Conservation (phyloP, 257 asterid genomes). For the Gynochthodes officinalis region DNA sequence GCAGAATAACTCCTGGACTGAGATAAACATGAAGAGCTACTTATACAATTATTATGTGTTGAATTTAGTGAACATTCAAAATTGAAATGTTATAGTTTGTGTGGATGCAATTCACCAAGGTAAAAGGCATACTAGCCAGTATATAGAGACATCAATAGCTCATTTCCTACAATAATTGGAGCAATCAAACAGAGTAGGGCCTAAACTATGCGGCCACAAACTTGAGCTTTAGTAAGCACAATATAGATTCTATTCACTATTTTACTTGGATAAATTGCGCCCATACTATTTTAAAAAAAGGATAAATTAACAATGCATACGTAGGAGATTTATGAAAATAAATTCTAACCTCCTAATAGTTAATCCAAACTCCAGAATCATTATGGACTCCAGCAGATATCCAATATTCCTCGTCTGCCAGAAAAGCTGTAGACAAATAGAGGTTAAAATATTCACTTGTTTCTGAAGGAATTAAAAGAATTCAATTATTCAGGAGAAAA, state of each 20-base stretch:
- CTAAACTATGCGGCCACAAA: background rate
- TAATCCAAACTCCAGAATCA: slow-evolving; percentile 95
- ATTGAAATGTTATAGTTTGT: background rate
- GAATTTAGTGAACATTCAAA: background rate
- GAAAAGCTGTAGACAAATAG: slow-evolving; percentile 55
- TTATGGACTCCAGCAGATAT: slow-evolving; percentile 81
- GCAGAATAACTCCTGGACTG: too few species aligned
- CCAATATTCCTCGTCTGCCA: slow-evolving; percentile 93
- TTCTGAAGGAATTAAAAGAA: slow-evolving; percentile 8
- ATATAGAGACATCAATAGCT: too few species aligned
- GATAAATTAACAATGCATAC: background rate
- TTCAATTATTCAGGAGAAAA: slow-evolving; percentile 3
- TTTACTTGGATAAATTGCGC: background rate
- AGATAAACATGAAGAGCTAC: too few species aligned
- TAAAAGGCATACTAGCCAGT: background rate
- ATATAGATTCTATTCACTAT: background rate
- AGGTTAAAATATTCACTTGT: slow-evolving; percentile 15
- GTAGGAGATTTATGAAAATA: background rate
- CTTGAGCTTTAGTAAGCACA: background rate
- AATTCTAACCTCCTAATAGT: slow-evolving; percentile 69
- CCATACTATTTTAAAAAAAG: background rate
- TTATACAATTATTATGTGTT: background rate
- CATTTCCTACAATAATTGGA: background rate
- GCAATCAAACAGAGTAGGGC: background rate
- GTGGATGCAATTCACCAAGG: background rate